Evolutionary conservation across 2,329 filamentous ascomycete genomes (phyloP).

Genomic region (Knufia petricola): DNA sequence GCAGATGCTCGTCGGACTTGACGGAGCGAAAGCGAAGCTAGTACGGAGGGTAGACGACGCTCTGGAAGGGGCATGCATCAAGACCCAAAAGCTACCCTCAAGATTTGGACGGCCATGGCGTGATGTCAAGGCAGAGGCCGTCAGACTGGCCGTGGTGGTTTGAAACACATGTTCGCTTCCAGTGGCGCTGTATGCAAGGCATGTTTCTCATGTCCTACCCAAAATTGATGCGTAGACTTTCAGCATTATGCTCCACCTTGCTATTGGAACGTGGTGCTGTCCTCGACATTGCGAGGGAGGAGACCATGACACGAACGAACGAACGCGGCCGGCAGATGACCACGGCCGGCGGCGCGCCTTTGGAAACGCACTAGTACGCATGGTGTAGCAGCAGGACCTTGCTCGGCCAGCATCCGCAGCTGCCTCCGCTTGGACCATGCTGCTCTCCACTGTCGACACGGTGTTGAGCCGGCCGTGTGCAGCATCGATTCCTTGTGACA

Average conservation of each 20-base stretch:
- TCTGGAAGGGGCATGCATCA: background rate
- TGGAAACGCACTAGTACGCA: background rate
- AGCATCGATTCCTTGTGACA: too few relatives aligned
- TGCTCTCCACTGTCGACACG: too few relatives aligned
- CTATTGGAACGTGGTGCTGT: slow-evolving; percentile 1
- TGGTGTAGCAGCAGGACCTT: background rate
- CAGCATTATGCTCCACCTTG: background rate
- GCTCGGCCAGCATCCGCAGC: background rate
- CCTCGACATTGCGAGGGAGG: slow-evolving; percentile 1
- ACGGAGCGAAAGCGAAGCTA: slow-evolving; percentile 1
- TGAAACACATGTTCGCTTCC: slow-evolving; percentile 1
- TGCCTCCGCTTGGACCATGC: background rate
- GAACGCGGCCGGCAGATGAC: background rate
- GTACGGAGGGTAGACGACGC: background rate
- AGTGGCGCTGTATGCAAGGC: background rate
- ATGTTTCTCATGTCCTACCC: background rate
- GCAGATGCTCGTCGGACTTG: background rate
- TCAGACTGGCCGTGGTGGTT: background rate
- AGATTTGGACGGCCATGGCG: background rate
- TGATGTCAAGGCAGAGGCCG: slow-evolving; percentile 1
- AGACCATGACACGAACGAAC: background rate
- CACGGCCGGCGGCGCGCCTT: background rate
- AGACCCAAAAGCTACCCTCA: slow-evolving; percentile 2
- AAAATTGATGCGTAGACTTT: background rate
- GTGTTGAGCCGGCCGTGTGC: too few relatives aligned